phyloP scores from a whole-genome alignment of 495 filamentous ascomycete species.

The Penicillium alfredii region DNA sequence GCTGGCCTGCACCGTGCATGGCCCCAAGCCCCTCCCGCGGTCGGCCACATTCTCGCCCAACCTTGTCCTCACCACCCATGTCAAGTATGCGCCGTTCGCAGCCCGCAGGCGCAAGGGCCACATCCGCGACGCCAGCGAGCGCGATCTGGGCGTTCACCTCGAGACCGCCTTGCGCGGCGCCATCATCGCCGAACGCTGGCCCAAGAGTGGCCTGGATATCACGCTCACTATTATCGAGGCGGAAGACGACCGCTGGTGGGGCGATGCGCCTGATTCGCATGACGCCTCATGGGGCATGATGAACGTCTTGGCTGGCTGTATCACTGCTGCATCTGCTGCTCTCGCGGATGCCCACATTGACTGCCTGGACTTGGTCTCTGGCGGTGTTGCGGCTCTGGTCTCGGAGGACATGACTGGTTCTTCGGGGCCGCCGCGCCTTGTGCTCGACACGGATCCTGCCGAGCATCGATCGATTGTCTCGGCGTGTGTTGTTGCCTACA shows the following conservation, averaged over 20 bases:
- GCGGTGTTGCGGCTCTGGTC: conserved; percentile 82
- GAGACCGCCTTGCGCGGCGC: conserved; percentile 85
- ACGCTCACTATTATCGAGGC: conserved; percentile 90
- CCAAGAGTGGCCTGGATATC: conserved; percentile 91
- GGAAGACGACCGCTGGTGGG: conserved; percentile 66
- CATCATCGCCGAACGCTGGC: conserved; percentile 89
- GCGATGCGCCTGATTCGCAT: conserved; percentile 42
- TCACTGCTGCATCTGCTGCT: conserved; percentile 92
- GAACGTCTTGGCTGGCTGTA: conserved; percentile 85
- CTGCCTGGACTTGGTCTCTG: conserved; percentile 83
- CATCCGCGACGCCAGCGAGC: conserved; percentile 76
- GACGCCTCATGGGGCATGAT: conserved; percentile 69
- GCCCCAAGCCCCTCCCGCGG: conserved; percentile 82
- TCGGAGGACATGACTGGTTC: conserved; percentile 31
- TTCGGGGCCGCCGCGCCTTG: conserved; percentile 43
- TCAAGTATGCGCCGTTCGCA: conserved; percentile 96
- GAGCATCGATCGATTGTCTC: conserved; percentile 67
- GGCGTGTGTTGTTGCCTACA: conserved; percentile 84
- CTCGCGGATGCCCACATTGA: conserved; percentile 94
- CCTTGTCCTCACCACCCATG: conserved; percentile 80
- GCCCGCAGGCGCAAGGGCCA: conserved; percentile 76
- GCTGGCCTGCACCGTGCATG: conserved; percentile 86
- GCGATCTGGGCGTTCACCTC: conserved; percentile 84
- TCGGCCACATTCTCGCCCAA: conserved; percentile 86
- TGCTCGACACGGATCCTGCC: conserved; percentile 78